Evolutionary conservation across 1,284 basidiomycete species (phyloP), one percentile per base, ranked within the genome.

Genomic region (Takashimella koratensis): DNA sequence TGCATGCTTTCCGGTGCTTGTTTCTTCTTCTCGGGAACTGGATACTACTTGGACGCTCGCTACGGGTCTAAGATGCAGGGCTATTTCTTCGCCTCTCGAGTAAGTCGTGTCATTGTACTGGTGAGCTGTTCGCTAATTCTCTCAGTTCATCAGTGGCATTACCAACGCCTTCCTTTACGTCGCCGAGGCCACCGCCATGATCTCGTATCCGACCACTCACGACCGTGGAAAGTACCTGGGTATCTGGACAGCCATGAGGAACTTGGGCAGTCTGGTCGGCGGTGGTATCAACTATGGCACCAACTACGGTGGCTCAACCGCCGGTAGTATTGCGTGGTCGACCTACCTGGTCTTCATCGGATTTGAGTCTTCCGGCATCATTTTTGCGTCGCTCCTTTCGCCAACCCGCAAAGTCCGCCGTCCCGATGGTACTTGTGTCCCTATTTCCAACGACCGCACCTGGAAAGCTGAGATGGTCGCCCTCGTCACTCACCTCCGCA

Each of bases 261-360:
- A 63, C 47, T 50, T 50, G 24, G 21, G 40, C 8, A 40, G 27
- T 39, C 52, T 67, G 21, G 49, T 67, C 13, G 66, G 66, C 13
- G 66, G 66, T 19, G 54, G 58, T 11, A 70, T 71, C 60, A 62
- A 57, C 49, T 58, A 66, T 26, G 48, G 45, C 1, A 60, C 36
- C 51, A 71, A 68, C 53, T 26, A 55, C 48, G 56, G 54, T 16
- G 46, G 44, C 16, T 20, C 43, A n/a, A 44, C 43, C 3, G 49
- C 53, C 3, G 65, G 65, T 10, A 64, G 58, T 27, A 52, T 67
- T 41, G 48, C 60, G 10, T 58, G 56, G 56, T 50, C 59, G 5
- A 67, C 65, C 4, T 67, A 67, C 40, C 45, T 65, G n/a, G 62
- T 64, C 47, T 67, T 67, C 41, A 50, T 67, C 47, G 62, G 51